Conservation (phyloP, 2,329 filamentous ascomycete species). For the Curvularia sp. region DNA sequence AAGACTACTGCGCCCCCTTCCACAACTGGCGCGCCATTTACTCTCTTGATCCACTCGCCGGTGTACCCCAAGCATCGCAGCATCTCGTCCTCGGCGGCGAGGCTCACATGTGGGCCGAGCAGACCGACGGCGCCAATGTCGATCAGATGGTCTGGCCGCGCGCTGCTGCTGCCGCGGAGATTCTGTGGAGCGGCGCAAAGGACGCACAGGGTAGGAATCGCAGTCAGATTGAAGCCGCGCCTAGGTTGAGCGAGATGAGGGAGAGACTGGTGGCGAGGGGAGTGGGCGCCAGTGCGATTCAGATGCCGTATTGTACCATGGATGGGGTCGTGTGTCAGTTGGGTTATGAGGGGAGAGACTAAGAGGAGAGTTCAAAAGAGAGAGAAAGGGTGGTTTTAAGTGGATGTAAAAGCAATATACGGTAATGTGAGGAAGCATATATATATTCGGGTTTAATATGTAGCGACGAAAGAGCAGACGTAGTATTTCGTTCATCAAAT, state of each 20-base stretch:
- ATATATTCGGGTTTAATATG: not conserved
- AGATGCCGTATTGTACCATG: constrained; percentile 77
- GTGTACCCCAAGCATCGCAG: constrained; percentile 67
- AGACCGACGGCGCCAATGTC: constrained; percentile 76
- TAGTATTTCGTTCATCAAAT: not conserved
- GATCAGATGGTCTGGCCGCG: constrained; percentile 82
- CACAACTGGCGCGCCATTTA: constrained; percentile 87
- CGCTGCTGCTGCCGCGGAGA: constrained; percentile 74
- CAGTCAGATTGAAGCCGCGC: constrained; percentile 72
- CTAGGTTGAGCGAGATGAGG: constrained; percentile 75
- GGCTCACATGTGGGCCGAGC: constrained; percentile 78
- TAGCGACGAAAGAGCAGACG: not conserved
- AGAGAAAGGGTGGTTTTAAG: not conserved
- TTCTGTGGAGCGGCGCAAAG: constrained; percentile 77
- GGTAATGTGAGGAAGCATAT: not conserved
- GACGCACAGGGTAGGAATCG: constrained; percentile 72
- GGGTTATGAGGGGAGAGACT: constrained; percentile 4
- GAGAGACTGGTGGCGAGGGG: constrained; percentile 76
- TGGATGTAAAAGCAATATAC: not conserved
- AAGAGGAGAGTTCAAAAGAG: not conserved
- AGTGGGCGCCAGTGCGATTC: constrained; percentile 68
- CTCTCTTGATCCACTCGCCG: constrained; percentile 74
- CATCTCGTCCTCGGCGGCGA: constrained; percentile 81
- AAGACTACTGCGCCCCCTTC: constrained; percentile 79
- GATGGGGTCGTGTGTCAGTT: constrained; percentile 53